Conservation (phyloP, 768 basidiomycete species). For the Leccinellum rugosiceps region DNA sequence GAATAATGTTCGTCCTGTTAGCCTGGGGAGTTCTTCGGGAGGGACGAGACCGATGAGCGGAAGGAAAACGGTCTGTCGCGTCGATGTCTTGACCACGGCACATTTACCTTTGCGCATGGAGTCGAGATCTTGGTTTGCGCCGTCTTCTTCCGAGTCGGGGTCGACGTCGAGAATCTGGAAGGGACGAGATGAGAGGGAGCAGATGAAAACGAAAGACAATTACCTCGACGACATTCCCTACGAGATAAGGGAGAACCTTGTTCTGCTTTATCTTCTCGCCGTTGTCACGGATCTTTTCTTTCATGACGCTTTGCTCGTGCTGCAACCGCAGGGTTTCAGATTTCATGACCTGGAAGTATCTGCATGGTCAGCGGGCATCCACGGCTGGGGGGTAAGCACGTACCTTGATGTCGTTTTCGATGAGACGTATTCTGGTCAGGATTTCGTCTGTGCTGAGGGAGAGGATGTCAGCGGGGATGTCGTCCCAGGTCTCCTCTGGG, state of each 20-base stretch:
- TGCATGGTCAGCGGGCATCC: neutral
- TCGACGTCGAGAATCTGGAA: constrained; percentile 88
- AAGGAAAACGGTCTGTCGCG: constrained; percentile 97
- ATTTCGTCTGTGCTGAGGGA: constrained; percentile 82
- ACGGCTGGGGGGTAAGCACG: constrained; percentile 9
- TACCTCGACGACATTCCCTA: constrained; percentile 97
- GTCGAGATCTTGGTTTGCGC: constrained; percentile 93
- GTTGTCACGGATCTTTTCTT: constrained; percentile 98
- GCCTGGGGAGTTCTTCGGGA: constrained; percentile 81
- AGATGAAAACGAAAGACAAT: neutral
- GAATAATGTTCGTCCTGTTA: too few relatives aligned
- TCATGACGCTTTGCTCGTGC: constrained; percentile 95
- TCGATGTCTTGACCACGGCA: constrained; percentile 98
- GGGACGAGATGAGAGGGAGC: constrained; percentile 1
- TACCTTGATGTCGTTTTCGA: constrained; percentile 97
- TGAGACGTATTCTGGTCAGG: constrained; percentile 81
- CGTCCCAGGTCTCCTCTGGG: constrained; percentile 80
- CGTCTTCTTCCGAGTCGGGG: constrained; percentile 89
- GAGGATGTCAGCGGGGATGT: constrained; percentile 88
- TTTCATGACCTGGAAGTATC: constrained; percentile 78
- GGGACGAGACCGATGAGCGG: constrained; percentile 98
- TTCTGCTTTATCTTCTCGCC: constrained; percentile 99
- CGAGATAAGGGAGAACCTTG: constrained; percentile 96
- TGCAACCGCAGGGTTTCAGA: constrained; percentile 89
- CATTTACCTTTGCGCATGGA: constrained; percentile 98